These are phyloP conservation scores for Neurospora sp. DNA, from an alignment of 495 filamentous ascomycete species.

Conservation along the genomic window DNA sequence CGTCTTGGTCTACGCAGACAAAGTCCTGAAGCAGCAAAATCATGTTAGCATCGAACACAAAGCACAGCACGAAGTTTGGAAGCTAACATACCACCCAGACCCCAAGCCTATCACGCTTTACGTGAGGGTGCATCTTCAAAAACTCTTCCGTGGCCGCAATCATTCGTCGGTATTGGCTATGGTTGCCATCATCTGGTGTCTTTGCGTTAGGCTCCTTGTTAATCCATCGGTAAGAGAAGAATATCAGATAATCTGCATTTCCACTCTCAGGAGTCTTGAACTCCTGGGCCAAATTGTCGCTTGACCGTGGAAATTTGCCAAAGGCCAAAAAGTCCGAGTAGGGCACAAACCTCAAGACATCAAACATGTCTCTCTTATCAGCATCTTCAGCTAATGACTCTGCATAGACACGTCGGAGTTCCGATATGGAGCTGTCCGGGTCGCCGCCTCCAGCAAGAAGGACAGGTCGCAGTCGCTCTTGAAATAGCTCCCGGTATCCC, in stretches of 20 bases:
- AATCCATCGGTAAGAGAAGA: slow-evolving; percentile 21
- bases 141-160: slow-evolving; percentile 10
- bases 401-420: slow-evolving; percentile 12
- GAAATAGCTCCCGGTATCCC: slow-evolving; percentile 22
- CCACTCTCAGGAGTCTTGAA: neutral
- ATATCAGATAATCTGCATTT: slow-evolving; percentile 10
- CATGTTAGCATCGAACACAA: neutral
- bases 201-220: slow-evolving; percentile 3
- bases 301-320: slow-evolving; percentile 11
- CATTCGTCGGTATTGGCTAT: slow-evolving; percentile 18
- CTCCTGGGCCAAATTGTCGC: slow-evolving; percentile 8
- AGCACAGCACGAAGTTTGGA: neutral
- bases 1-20: slow-evolving; percentile 18
- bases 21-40: slow-evolving; percentile 8
- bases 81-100: slow-evolving; percentile 16
- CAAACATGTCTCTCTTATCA: neutral
- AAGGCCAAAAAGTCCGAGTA: slow-evolving; percentile 12
- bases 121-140: slow-evolving; percentile 3
- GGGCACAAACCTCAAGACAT: neutral
- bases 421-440: neutral
- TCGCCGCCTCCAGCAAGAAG: slow-evolving; percentile 1
- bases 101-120: slow-evolving; percentile 9
- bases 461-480: slow-evolving; percentile 18
- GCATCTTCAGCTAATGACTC: slow-evolving; percentile 3
- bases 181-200: slow-evolving; percentile 9